Percentiles rank a stretch among this genome's conserved stretches.
These are phyloP conservation scores for Rhexocercosporidium sp. DNA, from an alignment of 2,329 filamentous ascomycete genomes.

Conservation along the genomic window DNA sequence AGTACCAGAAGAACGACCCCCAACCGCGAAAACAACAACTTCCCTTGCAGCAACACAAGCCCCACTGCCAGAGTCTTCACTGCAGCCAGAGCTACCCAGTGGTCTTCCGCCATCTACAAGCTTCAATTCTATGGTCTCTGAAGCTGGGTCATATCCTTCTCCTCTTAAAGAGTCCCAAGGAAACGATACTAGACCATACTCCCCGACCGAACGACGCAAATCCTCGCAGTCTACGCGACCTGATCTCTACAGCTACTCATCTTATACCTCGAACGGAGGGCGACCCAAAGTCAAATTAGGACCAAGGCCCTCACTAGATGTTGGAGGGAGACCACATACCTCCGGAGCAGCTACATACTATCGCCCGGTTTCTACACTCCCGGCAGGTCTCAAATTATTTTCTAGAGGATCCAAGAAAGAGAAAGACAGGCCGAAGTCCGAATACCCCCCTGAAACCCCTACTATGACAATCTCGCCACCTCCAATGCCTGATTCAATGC, in stretches of 20 bases:
- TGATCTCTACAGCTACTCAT: conserved; percentile 56
- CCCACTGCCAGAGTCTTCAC: conserved; percentile 20
- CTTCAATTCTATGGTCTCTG: conserved; percentile 24
- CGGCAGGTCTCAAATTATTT: conserved; percentile 77
- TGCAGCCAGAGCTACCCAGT: conserved; percentile 24
- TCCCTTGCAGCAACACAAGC: conserved; percentile 26
- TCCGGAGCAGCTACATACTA: conserved; percentile 62
- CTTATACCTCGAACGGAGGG: conserved; percentile 51
- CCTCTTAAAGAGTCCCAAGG: background rate
- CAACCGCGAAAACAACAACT: conserved; percentile 35
- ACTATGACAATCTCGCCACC: conserved; percentile 40
- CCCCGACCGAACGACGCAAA: conserved; percentile 36
- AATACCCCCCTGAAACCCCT: conserved; percentile 35
- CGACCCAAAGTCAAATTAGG: conserved; percentile 89
- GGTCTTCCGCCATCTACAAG: conserved; percentile 23
- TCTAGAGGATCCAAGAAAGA: conserved; percentile 61
- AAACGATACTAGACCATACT: conserved; percentile 18
- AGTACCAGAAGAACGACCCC: conserved; percentile 50
- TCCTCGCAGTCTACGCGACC: conserved; percentile 57
- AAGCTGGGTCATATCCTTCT: conserved; percentile 22
- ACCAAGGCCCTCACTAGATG: conserved; percentile 78
- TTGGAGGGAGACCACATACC: conserved; percentile 64
- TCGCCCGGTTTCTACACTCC: conserved; percentile 78
- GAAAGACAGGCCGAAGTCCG: conserved; percentile 49
- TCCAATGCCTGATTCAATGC: conserved; percentile 32